Base-by-base conservation (phyloP, 495 filamentous ascomycete species). In the Neurospora discreta region DNA sequence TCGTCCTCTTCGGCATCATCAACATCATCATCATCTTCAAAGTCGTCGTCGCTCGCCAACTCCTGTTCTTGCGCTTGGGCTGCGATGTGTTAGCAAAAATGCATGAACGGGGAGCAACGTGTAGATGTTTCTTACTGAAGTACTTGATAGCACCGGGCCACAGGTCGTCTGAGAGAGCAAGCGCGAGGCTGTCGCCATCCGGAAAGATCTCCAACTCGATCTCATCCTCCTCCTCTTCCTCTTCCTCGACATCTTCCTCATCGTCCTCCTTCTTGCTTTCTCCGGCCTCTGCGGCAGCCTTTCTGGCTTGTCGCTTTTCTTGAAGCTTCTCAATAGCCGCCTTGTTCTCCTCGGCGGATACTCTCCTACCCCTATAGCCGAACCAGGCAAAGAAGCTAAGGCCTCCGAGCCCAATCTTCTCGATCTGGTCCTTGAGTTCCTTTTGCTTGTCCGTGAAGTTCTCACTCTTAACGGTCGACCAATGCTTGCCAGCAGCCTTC, bases 341-440 rank as follows among this genome's bases (percentile, higher is more conserved):
- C 74, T 81, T 82, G 76, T 85, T 90, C 83, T 94, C 89, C 80
- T 92, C 90, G 13, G 89, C 91, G 23, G 87, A 87, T 74, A 95
- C 81, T 60, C 85, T 83, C 68, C 85, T 80, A 33, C 91, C 89
- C 41, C 87, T 85, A 84, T 87, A 97, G 46, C 89, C 91, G 78
- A 98, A 97, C 88, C 89, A 94, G 44, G 89, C 86, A 79, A 97
- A 98, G 84, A 98, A 97, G 82, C 89, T 93, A 16, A 86, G 77
- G 1, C 86, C 87, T 18, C 87, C 86, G 46, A 89, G 85, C 40
- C 86, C 85, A 60, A 81, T 86, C 11, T 80, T 76, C 42, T 88
- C 87, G 71, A 93, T 85, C 77, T 85, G 81, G 68, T 83, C 80
- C 78, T 83, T 83, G 70, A 89, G 74, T 2, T 81, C 77, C 74